phyloP scores from a whole-genome alignment of 495 filamentous ascomycete species.

The Daldinia concentrica region DNA sequence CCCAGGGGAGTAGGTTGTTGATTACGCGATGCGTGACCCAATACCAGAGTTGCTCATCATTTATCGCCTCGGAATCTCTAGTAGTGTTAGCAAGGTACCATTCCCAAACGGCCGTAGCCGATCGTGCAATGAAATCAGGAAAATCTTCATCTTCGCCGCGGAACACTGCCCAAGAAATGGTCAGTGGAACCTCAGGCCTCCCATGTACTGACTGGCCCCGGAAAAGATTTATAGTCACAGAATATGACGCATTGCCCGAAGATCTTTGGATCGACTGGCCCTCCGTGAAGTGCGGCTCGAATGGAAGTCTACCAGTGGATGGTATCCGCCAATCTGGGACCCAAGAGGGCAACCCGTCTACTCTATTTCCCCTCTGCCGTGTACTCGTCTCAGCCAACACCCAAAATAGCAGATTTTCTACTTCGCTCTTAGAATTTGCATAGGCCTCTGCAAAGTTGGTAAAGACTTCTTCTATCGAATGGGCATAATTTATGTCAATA shows the following conservation, averaged over 20 bases:
- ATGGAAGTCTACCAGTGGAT: not conserved
- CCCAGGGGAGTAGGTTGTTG: not conserved
- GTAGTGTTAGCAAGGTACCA: not conserved
- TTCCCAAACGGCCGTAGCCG: not conserved
- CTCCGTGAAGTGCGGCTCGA: not conserved
- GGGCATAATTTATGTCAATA: not conserved
- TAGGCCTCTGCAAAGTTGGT: not conserved
- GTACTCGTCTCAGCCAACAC: not conserved
- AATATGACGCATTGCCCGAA: no score
- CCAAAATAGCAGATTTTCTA: not conserved
- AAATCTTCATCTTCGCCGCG: not conserved
- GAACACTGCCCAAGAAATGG: not conserved
- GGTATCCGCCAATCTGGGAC: slow-evolving; percentile 13
- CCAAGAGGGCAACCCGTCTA: not conserved
- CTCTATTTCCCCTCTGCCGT: not conserved
- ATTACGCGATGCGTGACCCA: not conserved
- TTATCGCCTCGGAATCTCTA: not conserved
- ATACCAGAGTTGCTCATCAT: not conserved
- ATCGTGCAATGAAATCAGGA: not conserved
- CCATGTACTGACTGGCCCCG: no score
- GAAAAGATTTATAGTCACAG: no score
- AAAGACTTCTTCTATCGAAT: not conserved
- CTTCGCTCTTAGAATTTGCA: not conserved
- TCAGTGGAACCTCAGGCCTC: not conserved
- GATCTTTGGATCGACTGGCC: not conserved